Evolutionary conservation across 1,284 basidiomycete species (phyloP).

Genomic region (Rhodotorula sp.): DNA sequence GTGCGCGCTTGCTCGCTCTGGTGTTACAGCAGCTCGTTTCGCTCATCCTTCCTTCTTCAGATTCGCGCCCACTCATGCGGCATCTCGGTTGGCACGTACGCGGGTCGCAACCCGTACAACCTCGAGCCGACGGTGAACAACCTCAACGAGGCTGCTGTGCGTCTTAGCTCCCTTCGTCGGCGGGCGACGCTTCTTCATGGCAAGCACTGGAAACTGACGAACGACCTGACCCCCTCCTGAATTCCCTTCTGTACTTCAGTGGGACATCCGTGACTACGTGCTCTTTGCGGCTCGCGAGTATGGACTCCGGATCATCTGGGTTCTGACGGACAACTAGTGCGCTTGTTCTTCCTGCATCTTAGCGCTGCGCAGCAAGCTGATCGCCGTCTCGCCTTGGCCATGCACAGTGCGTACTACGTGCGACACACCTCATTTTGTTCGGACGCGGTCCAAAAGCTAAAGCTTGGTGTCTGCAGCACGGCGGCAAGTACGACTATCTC

Average conservation of each 20-base stretch:
- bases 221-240: too few species aligned
- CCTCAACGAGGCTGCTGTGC: neutral
- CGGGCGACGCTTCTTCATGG: neutral
- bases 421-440: neutral
- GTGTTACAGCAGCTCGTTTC: neutral
- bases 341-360: neutral
- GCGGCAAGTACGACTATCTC: slow-evolving; percentile 33
- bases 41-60: neutral
- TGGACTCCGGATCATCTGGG: slow-evolving; percentile 25
- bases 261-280: slow-evolving; percentile 22
- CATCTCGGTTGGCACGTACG: slow-evolving; percentile 18
- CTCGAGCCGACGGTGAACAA: neutral
- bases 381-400: neutral
- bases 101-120: slow-evolving; percentile 7
- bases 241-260: neutral
- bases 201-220: too few species aligned
- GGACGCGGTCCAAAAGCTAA: too few species aligned
- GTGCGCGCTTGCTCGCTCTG: neutral
- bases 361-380: neutral
- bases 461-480: slow-evolving; percentile 2
- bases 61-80: slow-evolving; percentile 28
- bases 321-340: slow-evolving; percentile 31
- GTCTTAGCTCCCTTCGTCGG: neutral
- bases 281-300: slow-evolving; percentile 37
- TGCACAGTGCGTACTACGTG: neutral